Percentiles rank a stretch among this genome's conserved stretches.
phyloP scores from a whole-genome alignment of 1,284 basidiomycete genomes.

The Tylopilus orsonianus region DNA sequence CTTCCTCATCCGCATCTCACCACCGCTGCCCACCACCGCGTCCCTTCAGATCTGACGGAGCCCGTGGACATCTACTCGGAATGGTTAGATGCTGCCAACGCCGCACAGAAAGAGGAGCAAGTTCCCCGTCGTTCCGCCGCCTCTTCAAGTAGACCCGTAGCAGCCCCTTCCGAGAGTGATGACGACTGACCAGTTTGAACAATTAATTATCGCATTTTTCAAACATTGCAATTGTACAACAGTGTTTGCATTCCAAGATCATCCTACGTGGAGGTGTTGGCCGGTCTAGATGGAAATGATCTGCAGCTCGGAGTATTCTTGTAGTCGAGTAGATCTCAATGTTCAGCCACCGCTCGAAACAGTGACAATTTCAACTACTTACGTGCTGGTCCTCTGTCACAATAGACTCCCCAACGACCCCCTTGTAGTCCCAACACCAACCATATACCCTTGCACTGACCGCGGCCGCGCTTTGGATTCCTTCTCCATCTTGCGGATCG shows the following conservation, averaged over 20 bases:
- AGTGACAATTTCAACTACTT: constrained; percentile 10
- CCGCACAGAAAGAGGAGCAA: constrained; percentile 65
- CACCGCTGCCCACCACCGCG: constrained; percentile 19
- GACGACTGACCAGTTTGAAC: constrained; percentile 35
- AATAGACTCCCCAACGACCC: constrained; percentile 9
- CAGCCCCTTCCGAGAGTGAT: constrained; percentile 41
- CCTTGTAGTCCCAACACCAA: constrained; percentile 6
- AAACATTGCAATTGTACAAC: constrained; percentile 26
- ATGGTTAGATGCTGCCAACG: constrained; percentile 90
- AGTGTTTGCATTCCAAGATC: constrained; percentile 12
- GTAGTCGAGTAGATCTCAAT: constrained; percentile 11
- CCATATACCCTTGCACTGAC: constrained; percentile 24
- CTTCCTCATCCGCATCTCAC: constrained; percentile 19
- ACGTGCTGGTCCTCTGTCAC: constrained; percentile 26
- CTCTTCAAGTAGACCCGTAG: constrained; percentile 54
- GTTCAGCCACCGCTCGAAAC: constrained; percentile 35
- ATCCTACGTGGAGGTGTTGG: background rate
- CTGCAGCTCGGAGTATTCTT: background rate
- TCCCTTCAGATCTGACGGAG: constrained; percentile 68
- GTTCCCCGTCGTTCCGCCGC: constrained; percentile 52
- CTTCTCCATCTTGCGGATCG: constrained; percentile 25
- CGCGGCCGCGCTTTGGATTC: constrained; percentile 11
- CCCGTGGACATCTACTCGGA: constrained; percentile 89
- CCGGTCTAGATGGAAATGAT: constrained; percentile 7
- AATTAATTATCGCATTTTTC: constrained; percentile 4